Conservation (phyloP, 2,329 filamentous ascomycete genomes). For the Plenodomus biglobosus region DNA sequence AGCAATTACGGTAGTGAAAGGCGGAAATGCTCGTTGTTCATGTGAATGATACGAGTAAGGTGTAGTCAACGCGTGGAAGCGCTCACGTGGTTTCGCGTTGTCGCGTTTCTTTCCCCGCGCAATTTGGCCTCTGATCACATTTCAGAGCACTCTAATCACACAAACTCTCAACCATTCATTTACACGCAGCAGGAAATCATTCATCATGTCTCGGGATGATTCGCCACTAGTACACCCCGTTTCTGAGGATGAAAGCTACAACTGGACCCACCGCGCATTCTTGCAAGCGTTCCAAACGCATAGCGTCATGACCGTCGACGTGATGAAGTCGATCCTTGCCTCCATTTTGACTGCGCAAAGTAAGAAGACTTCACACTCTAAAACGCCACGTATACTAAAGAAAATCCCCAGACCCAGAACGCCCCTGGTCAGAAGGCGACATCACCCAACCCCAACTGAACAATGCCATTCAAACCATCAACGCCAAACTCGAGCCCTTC, state of each 20-base stretch:
- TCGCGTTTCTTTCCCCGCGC: constrained; percentile 17
- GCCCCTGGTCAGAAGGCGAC: constrained; percentile 58
- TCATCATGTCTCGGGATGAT: constrained; percentile 17
- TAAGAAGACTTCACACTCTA: constrained; percentile 27
- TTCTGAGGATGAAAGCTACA: constrained; percentile 20
- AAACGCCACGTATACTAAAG: constrained; percentile 3
- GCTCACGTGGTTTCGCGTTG: constrained; percentile 23
- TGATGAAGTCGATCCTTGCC: constrained; percentile 74
- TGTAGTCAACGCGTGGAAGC: not conserved
- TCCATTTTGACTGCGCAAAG: constrained; percentile 66
- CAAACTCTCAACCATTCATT: not conserved
- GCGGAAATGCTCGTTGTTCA: too few relatives aligned
- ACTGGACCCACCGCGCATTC: constrained; percentile 77
- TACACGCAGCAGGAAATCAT: not conserved
- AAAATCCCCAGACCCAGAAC: constrained; percentile 39
- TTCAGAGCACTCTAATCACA: not conserved
- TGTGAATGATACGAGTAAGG: too few relatives aligned
- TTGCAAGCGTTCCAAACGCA: constrained; percentile 83
- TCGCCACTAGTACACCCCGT: constrained; percentile 17
- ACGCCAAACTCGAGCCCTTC: constrained; percentile 72
- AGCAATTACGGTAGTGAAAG: not conserved
- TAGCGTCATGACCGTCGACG: constrained; percentile 72
- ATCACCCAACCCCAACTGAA: constrained; percentile 69
- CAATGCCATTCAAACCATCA: constrained; percentile 69
- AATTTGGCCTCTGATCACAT: not conserved